Conservation (phyloP, 331 rosid genomes). For the Acacia concinna region DNA sequence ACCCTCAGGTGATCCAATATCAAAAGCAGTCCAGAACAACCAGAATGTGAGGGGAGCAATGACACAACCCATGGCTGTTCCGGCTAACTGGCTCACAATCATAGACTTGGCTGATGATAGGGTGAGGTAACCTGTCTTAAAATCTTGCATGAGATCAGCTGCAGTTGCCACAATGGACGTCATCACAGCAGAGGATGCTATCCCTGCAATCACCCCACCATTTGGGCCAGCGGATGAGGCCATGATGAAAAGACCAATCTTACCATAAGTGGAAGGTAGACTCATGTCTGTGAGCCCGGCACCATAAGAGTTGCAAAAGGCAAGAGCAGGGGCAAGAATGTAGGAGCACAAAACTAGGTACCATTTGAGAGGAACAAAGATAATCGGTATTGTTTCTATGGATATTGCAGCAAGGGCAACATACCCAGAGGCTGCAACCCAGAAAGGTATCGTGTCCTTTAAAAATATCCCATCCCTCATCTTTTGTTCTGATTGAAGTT, state of each 20-base stretch:
- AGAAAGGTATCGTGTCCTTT: conserved; percentile 72
- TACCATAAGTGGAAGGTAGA: conserved; percentile 74
- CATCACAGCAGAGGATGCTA: conserved; percentile 78
- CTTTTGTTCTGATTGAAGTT: conserved; percentile 47
- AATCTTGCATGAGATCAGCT: conserved; percentile 96
- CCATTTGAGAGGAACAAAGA: conserved; percentile 92
- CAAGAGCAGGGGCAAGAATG: conserved; percentile 81
- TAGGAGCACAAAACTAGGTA: conserved; percentile 73
- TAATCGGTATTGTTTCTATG: conserved; percentile 61
- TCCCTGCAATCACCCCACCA: conserved; percentile 85
- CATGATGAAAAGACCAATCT: conserved; percentile 74
- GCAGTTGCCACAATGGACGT: conserved; percentile 84
- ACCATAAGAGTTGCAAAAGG: conserved; percentile 92
- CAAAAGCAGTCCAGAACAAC: conserved; percentile 92
- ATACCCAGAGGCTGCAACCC: conserved; percentile 81
- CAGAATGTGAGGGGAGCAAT: conserved; percentile 91
- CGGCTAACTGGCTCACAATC: conserved; percentile 81
- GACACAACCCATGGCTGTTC: conserved; percentile 91
- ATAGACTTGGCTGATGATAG: conserved; percentile 74
- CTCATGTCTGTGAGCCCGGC: conserved; percentile 79
- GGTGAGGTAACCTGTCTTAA: conserved; percentile 93
- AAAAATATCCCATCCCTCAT: conserved; percentile 67
- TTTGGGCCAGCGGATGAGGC: conserved; percentile 65
- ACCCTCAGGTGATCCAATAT: conserved; percentile 74
- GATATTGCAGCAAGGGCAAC: conserved; percentile 71